Conservation (phyloP, 331 rosid species). For the Cydonia oblonga region DNA sequence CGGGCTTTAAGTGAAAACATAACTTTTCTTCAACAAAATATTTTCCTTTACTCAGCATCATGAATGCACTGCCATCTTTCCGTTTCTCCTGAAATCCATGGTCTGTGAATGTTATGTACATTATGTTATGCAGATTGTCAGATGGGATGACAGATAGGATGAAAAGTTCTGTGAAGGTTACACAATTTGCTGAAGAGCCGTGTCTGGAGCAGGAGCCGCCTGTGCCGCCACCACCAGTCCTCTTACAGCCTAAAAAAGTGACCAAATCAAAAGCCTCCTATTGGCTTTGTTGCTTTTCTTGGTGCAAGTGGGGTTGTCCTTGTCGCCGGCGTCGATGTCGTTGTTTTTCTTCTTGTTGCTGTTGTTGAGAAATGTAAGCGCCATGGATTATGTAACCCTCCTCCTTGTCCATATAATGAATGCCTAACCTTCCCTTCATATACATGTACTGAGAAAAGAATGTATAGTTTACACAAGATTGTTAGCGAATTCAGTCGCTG, state of each 20-base stretch:
- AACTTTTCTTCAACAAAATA: background rate
- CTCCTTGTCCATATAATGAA: background rate
- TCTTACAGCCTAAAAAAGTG: background rate
- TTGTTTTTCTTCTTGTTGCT: background rate
- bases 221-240: background rate
- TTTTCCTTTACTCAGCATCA: background rate
- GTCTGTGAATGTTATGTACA: background rate
- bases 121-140: constrained; percentile 31
- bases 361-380: constrained; percentile 23
- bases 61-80: background rate
- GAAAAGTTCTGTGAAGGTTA: constrained; percentile 6
- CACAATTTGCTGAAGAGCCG: background rate
- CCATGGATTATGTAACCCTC: constrained; percentile 4
- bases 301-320: constrained; percentile 20
- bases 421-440: background rate
- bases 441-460: background rate
- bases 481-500: background rate
- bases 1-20: constrained; percentile 4
- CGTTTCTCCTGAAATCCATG: background rate
- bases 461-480: background rate
- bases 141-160: constrained; percentile 12
- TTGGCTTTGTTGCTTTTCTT: constrained; percentile 35
- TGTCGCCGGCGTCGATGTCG: background rate
- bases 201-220: background rate
- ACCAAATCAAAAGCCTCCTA: background rate